Base-by-base conservation (phyloP, 1,284 basidiomycete genomes). In the Sanghuangporus sanghuang region DNA sequence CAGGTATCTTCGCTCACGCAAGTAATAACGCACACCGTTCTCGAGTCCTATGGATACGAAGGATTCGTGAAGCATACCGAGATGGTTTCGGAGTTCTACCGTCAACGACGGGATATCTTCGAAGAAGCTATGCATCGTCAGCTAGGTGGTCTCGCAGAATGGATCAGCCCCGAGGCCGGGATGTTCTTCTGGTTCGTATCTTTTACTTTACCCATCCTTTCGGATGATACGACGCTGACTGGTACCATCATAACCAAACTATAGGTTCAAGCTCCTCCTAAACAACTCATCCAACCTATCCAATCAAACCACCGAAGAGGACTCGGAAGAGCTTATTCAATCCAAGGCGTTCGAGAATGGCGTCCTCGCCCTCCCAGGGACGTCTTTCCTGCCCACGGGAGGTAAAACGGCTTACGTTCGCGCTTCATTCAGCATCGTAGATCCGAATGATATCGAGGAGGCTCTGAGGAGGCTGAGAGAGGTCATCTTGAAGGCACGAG, bases 301-400 rank as follows among this genome's bases (percentile, higher is more conserved):
- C 9, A 70, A 71, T 6, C 70, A 72, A 39, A 67, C 71, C 27
- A 72, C 84, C 67, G 74, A 71, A 2, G 80, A 82, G 56, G 85
- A 98, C 74, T 92, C 91, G 2, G 85, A 85, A 69, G 76, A 80
- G n/a, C 71, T 97, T 56, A 93, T 98, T 69, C 79, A 83, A 60
- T 88, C 85, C 14, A 88, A 89, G 68, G 95, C 95, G 1, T 80
- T 92, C 57, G 85, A 86, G 62, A 85, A 85, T 58, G 93, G 93
- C 23, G 92, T 98, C 2, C 82, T 98, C 21, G 94, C 92, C 9
- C 84, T 98, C 5, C 96, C 96, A 0, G 94, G 94, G 0, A 84
- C 82, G 1, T 79, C 82, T 4, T 96, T 95, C 78, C 79, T 90
- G 67, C 91, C 94, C 2, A 85, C 81, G 60, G 85, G 85, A 11